phyloP scores from a whole-genome alignment of 257 asterid species.

The Lantana camara region DNA sequence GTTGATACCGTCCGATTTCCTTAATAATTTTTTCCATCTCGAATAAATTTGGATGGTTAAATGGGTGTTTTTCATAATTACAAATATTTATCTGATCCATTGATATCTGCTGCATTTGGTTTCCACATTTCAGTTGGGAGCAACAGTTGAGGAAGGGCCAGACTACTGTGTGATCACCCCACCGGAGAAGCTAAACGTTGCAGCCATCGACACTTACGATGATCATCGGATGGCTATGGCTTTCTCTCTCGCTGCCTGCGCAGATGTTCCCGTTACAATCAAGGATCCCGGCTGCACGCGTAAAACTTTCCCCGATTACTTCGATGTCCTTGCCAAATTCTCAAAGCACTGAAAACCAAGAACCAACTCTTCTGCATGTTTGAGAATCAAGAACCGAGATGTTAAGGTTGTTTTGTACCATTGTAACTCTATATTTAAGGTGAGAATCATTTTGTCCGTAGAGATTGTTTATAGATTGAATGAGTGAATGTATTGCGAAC shows the following conservation, averaged over 20 bases:
- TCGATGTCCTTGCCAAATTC: conserved; percentile 70
- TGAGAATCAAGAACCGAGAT: conserved; percentile 14
- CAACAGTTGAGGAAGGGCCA: conserved; percentile 92
- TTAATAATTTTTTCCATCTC: too few relatives aligned
- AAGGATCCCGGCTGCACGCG: conserved; percentile 95
- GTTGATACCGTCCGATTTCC: too few relatives aligned
- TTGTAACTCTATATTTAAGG: conserved; percentile 11
- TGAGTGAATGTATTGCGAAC: neutral
- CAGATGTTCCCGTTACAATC: conserved; percentile 89
- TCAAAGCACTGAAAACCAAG: conserved; percentile 52
- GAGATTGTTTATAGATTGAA: conserved; percentile 23
- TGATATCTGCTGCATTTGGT: conserved; percentile 9
- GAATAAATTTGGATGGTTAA: neutral
- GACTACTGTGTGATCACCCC: conserved; percentile 95
- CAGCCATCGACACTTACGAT: conserved; percentile 90
- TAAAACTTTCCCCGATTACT: conserved; percentile 91
- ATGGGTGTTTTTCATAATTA: neutral
- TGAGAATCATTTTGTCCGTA: conserved; percentile 17
- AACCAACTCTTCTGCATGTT: neutral
- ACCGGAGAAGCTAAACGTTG: conserved; percentile 74
- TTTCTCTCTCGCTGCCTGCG: conserved; percentile 95
- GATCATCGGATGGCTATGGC: conserved; percentile 99
- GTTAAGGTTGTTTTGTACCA: conserved; percentile 35
- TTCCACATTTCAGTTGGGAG: conserved; percentile 69
- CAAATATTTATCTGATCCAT: neutral